Percentiles rank a stretch among this genome's conserved stretches.
Conservation (phyloP, 2,329 filamentous ascomycete species). For the Claviceps maximensis region DNA sequence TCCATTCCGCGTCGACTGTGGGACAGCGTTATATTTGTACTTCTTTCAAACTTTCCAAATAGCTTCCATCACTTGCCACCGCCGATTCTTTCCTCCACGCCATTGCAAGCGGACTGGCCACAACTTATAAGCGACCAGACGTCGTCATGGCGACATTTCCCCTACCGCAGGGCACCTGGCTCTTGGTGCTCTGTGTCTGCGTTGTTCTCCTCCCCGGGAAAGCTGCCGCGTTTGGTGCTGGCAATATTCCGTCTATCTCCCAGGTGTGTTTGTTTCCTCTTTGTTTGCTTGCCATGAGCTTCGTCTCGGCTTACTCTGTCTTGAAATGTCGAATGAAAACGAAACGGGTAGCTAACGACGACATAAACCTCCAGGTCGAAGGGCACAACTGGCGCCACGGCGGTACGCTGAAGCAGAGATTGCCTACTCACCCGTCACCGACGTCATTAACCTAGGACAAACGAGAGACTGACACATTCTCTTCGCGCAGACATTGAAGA, state of each 20-base stretch:
- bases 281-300: background rate
- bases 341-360: background rate
- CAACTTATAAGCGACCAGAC: slow-evolving; percentile 9
- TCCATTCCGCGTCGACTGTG: background rate
- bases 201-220: slow-evolving; percentile 44
- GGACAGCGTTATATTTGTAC: background rate
- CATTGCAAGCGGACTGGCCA: background rate
- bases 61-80: background rate
- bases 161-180: slow-evolving; percentile 33
- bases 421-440: too few species aligned
- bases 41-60: background rate
- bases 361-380: slow-evolving; percentile 36
- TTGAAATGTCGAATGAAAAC: background rate
- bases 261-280: slow-evolving; percentile 20
- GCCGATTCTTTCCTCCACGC: background rate
- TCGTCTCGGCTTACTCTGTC: background rate
- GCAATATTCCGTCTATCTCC: slow-evolving; percentile 55
- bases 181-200: slow-evolving; percentile 39
- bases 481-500: slow-evolving; percentile 59
- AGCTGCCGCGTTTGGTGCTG: slow-evolving; percentile 52
- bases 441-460: background rate
- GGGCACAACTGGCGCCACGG: slow-evolving; percentile 59
- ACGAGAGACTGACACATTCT: background rate
- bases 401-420: slow-evolving; percentile 24
- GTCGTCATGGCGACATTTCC: slow-evolving; percentile 34